phyloP scores from a whole-genome alignment of 2,329 filamentous ascomycete genomes.

The Massarina eburnea region DNA sequence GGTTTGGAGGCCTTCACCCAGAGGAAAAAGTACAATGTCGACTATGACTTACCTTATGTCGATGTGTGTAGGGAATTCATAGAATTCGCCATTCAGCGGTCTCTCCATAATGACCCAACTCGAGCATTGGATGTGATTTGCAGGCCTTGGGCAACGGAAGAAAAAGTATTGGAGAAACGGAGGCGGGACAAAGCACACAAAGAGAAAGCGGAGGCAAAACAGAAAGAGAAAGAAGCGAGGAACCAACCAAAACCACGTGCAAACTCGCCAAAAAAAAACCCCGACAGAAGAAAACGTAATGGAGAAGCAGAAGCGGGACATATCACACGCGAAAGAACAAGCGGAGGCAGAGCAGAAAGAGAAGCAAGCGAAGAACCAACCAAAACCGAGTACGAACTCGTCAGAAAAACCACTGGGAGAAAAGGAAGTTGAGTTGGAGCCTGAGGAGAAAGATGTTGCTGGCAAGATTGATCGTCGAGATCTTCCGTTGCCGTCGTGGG shows the following conservation, averaged over 20 bases:
- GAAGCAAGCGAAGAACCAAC: too few species aligned
- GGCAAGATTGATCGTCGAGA: neutral
- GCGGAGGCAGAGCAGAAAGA: too few species aligned
- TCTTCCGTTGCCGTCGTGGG: slow-evolving; percentile 34
- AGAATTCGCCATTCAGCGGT: slow-evolving; percentile 29
- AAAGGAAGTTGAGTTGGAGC: too few species aligned
- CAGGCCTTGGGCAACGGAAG: slow-evolving; percentile 41
- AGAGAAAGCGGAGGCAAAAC: neutral
- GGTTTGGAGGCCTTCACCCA: slow-evolving; percentile 19
- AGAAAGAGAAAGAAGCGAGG: too few species aligned
- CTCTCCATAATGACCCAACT: slow-evolving; percentile 13
- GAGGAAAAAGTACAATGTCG: slow-evolving; percentile 27
- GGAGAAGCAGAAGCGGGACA: too few species aligned
- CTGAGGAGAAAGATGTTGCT: neutral
- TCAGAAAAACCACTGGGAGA: too few species aligned
- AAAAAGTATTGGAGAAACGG: slow-evolving; percentile 5
- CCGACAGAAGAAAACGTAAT: too few species aligned
- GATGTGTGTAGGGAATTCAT: slow-evolving; percentile 43
- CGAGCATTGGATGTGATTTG: slow-evolving; percentile 44
- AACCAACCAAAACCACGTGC: too few species aligned
- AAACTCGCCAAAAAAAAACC: too few species aligned
- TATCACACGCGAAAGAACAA: too few species aligned
- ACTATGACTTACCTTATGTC: slow-evolving; percentile 32
- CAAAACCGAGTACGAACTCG: too few species aligned
- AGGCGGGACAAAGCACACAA: neutral